Evolutionary conservation across 202 grass and related monocot genomes (phyloP).

Genomic region (Setaria viridis): DNA sequence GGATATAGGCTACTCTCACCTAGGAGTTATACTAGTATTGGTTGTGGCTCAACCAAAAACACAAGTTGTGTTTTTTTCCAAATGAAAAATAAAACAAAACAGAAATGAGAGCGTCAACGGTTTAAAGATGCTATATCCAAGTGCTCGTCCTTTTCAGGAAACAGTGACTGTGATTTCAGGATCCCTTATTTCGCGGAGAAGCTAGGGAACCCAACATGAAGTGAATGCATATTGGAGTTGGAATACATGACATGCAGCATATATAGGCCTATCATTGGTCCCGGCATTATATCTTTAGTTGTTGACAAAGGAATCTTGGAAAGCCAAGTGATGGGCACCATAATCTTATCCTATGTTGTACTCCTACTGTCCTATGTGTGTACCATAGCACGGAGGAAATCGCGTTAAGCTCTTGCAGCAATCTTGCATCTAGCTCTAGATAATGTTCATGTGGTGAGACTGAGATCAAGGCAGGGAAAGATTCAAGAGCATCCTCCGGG

Average conservation of each 20-base stretch:
- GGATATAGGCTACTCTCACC: conserved; percentile 3
- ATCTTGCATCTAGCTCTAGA: conserved; percentile 34
- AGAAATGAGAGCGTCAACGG: neutral
- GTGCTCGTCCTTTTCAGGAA: conserved; percentile 55
- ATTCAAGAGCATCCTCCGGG: neutral
- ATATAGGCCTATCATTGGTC: conserved; percentile 43
- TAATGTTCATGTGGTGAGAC: conserved; percentile 22
- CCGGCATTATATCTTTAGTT: conserved; percentile 50
- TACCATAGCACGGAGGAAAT: conserved; percentile 7
- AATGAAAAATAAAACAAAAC: conserved; percentile 1
- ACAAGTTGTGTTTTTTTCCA: neutral
- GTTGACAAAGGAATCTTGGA: conserved; percentile 48
- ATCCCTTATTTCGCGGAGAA: conserved; percentile 47
- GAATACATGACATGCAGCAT: conserved; percentile 46
- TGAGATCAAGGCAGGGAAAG: conserved; percentile 23
- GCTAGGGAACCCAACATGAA: conserved; percentile 21
- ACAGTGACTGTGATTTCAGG: conserved; percentile 43
- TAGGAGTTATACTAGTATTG: neutral
- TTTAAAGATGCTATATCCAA: conserved; percentile 31
- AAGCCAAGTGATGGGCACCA: conserved; percentile 41
- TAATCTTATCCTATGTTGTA: conserved; percentile 60
- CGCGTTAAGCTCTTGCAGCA: conserved; percentile 3
- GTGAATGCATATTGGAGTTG: conserved; percentile 30
- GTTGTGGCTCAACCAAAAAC: neutral
- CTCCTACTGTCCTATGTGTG: conserved; percentile 49